Conservation (phyloP, 2,329 filamentous ascomycete genomes). For the Fusarium lyarnte region DNA sequence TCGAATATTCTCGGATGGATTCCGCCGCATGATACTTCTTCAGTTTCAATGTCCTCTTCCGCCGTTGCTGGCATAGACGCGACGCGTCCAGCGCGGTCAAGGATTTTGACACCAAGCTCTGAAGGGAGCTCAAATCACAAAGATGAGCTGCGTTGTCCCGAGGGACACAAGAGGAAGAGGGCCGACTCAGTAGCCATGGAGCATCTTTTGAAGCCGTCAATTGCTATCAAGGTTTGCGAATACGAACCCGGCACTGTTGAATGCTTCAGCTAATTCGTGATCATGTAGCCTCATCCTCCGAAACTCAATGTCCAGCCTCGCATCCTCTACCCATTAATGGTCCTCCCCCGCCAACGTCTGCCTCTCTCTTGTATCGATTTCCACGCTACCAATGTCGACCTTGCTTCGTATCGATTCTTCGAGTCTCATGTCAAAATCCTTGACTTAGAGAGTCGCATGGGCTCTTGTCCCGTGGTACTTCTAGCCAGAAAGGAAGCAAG, state of each 20-base stretch:
- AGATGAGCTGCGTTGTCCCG: constrained; percentile 44
- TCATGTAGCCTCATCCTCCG: constrained; percentile 63
- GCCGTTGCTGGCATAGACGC: constrained; percentile 54
- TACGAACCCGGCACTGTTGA: neutral
- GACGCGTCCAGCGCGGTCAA: constrained; percentile 58
- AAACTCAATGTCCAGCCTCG: constrained; percentile 63
- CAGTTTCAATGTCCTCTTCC: constrained; percentile 48
- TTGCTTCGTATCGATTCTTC: constrained; percentile 65
- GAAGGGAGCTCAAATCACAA: constrained; percentile 51
- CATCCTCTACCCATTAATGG: constrained; percentile 67
- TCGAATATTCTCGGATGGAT: constrained; percentile 24
- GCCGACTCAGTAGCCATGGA: constrained; percentile 56
- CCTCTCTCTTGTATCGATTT: constrained; percentile 71
- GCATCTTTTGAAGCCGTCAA: constrained; percentile 61
- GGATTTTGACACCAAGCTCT: constrained; percentile 54
- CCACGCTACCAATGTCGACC: constrained; percentile 57
- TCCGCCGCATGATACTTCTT: constrained; percentile 25
- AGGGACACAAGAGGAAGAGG: constrained; percentile 49
- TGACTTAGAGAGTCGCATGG: constrained; percentile 70
- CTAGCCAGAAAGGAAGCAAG: constrained; percentile 68
- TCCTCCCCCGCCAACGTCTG: constrained; percentile 69
- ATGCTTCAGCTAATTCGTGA: constrained; percentile 4
- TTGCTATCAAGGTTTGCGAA: constrained; percentile 61
- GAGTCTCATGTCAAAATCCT: constrained; percentile 71
- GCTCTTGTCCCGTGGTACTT: constrained; percentile 64